Conservation (phyloP, 1,284 basidiomycete genomes). For the Tilletiaria anomala region DNA sequence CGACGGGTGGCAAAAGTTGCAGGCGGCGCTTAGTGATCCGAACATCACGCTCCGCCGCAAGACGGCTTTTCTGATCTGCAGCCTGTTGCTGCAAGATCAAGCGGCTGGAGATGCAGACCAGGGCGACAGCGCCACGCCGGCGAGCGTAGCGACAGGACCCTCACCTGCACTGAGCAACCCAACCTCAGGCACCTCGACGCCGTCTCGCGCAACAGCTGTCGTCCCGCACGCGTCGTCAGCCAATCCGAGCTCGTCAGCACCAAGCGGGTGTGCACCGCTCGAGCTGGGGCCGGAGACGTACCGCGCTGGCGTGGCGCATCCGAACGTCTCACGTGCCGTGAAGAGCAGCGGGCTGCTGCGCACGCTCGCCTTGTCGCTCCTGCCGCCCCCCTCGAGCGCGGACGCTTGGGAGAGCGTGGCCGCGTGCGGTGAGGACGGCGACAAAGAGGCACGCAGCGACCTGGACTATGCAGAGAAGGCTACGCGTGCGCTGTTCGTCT, state of each 20-base stretch:
- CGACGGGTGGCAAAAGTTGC: conserved; percentile 59
- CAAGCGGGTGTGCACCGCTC: conserved; percentile 19
- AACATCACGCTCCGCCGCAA: conserved; percentile 67
- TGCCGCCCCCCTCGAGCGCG: conserved; percentile 12
- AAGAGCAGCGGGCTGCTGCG: conserved; percentile 20
- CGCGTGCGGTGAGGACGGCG: conserved; percentile 55
- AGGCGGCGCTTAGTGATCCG: conserved; percentile 55
- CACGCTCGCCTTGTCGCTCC: conserved; percentile 26
- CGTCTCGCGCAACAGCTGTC: conserved; percentile 35
- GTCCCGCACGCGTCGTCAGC: conserved; percentile 5
- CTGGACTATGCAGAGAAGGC: conserved; percentile 68
- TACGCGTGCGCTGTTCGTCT: too few relatives aligned
- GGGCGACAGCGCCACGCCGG: neutral
- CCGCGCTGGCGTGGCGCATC: conserved; percentile 15
- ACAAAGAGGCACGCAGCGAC: conserved; percentile 49
- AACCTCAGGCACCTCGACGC: conserved; percentile 42
- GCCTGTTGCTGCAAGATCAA: conserved; percentile 53
- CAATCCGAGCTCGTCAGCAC: conserved; percentile 7
- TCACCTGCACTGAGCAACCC: conserved; percentile 5
- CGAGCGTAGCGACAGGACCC: neutral
- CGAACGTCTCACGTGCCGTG: conserved; percentile 27
- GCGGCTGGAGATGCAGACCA: neutral
- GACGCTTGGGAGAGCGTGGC: conserved; percentile 10
- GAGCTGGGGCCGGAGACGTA: conserved; percentile 33
- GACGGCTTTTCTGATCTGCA: conserved; percentile 65